Evolutionary conservation across 805 yeast species (phyloP).

Genomic region (Nakazawaea ernobii): DNA sequence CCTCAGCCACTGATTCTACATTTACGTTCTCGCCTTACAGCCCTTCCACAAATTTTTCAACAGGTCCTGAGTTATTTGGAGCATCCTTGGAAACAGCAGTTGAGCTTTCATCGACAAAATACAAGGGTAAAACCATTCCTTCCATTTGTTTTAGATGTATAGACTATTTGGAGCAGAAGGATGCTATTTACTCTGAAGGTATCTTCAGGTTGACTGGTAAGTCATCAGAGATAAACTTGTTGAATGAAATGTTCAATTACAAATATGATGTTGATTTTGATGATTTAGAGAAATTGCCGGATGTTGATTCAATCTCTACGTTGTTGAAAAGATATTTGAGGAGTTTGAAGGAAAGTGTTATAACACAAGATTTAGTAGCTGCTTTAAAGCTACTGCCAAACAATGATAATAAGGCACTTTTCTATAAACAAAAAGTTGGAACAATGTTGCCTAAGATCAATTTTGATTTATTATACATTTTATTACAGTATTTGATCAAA

Average conservation of each 20-base stretch:
- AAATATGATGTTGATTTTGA: conserved; percentile 65
- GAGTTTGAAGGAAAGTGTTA: conserved; percentile 64
- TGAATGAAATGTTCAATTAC: conserved; percentile 64
- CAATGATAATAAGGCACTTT: conserved; percentile 14
- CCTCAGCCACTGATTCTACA: neutral
- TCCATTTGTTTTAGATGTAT: conserved; percentile 73
- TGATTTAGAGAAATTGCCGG: conserved; percentile 41
- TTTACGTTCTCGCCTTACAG: conserved; percentile 3
- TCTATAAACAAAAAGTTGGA: conserved; percentile 20
- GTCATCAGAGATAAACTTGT: conserved; percentile 61
- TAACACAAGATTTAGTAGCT: conserved; percentile 46
- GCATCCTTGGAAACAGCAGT: conserved; percentile 49
- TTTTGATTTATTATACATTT: conserved; percentile 51
- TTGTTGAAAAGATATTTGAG: conserved; percentile 77
- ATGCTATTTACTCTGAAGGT: conserved; percentile 85
- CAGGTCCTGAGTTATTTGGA: conserved; percentile 46
- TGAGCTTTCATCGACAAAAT: conserved; percentile 44
- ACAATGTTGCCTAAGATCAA: conserved; percentile 48
- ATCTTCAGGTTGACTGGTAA: conserved; percentile 89
- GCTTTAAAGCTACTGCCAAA: conserved; percentile 30
- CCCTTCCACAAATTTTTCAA: neutral
- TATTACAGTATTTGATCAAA: conserved; percentile 63
- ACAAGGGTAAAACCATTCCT: conserved; percentile 50
- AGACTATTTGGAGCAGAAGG: conserved; percentile 54
- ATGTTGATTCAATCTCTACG: conserved; percentile 85